Conservation (phyloP, 345 rosid genomes). For the Durio zibethinus region DNA sequence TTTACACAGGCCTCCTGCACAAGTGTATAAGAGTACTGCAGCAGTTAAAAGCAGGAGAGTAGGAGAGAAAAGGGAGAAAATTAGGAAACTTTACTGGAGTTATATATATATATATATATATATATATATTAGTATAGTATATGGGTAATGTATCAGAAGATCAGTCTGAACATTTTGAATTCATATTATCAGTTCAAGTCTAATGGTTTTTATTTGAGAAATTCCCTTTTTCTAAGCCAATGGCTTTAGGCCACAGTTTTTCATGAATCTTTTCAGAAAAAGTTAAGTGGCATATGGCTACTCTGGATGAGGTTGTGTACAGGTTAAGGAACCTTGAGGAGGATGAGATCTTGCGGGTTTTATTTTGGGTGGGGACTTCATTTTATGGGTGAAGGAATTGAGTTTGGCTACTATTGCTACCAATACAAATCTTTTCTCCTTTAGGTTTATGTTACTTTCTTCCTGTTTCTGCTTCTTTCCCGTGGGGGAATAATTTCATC, state of each 20-base stretch:
- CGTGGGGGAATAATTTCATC: neutral
- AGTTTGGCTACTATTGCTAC: conserved; percentile 91
- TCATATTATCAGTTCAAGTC: neutral
- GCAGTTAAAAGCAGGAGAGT: neutral
- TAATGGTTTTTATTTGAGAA: neutral
- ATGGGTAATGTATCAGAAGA: neutral
- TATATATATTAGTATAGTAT: neutral
- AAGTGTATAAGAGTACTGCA: neutral
- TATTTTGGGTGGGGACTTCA: conserved; percentile 96
- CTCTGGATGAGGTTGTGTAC: neutral
- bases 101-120: no score
- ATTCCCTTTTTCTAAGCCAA: neutral
- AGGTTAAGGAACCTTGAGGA: neutral
- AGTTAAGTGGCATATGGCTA: neutral
- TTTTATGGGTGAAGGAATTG: conserved; percentile 90
- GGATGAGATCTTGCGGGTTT: conserved; percentile 37
- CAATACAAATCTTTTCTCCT: conserved; percentile 79
- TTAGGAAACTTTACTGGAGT: neutral
- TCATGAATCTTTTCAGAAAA: neutral
- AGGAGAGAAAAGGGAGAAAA: neutral
- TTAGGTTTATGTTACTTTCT: conserved; percentile 50
- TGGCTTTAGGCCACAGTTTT: neutral
- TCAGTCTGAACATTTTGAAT: neutral
- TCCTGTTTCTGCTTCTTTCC: neutral
- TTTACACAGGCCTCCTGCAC: neutral